A percentile compares a stretch with the other conserved stretches of the same genome.
phyloP scores from a whole-genome alignment of 257 asterid species.

The Solanum boliviense region DNA sequence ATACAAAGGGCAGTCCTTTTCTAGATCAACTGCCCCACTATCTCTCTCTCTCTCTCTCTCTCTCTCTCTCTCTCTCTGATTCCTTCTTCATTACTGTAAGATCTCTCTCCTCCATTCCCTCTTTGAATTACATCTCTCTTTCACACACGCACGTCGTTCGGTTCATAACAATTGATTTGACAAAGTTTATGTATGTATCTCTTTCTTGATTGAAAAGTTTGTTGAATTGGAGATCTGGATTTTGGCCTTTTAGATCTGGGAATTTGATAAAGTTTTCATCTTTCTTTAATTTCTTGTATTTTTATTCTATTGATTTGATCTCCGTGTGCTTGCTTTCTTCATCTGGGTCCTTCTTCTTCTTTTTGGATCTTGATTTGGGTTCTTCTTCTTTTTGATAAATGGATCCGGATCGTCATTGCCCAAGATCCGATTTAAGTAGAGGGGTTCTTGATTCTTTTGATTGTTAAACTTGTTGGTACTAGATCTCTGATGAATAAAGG shows the following conservation, averaged over 20 bases:
- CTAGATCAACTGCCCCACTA: constrained; percentile 16
- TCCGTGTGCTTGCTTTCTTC: background rate
- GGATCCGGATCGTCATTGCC: background rate
- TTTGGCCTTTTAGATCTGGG: background rate
- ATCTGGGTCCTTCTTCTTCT: background rate
- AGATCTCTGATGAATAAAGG: background rate
- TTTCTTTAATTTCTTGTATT: background rate
- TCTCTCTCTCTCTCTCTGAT: background rate
- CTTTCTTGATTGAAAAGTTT: background rate
- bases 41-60: background rate
- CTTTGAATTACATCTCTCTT: background rate
- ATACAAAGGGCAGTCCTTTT: constrained; percentile 16
- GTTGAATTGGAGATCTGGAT: background rate
- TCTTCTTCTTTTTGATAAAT: background rate
- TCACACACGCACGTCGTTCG: background rate
- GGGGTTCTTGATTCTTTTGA: background rate
- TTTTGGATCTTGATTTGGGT: background rate
- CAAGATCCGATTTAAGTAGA: background rate
- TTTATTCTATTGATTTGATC: background rate
- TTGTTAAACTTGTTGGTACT: background rate
- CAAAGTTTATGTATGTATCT: background rate
- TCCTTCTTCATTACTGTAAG: constrained; percentile 6
- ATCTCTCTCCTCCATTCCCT: background rate
- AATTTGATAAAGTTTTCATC: background rate
- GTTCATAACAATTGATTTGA: background rate